Percentiles rank a stretch among this genome's conserved stretches.
Evolutionary conservation across 768 basidiomycete genomes (phyloP).

Genomic region (Kwoniella dendrophila): DNA sequence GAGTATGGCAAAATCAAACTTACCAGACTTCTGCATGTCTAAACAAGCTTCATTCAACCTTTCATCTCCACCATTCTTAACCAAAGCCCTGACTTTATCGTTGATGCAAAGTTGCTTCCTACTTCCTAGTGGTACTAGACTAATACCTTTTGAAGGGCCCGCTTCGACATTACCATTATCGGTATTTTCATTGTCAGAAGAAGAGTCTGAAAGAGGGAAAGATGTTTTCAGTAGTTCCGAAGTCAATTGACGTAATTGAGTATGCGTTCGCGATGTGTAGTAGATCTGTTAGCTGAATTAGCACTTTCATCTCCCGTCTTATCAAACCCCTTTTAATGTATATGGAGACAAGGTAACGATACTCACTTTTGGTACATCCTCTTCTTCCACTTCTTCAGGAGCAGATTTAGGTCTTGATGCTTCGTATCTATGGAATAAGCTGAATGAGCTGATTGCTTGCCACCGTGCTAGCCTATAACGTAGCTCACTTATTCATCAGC

Average conservation of each 20-base stretch:
- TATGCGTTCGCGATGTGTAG: slow-evolving; percentile 94
- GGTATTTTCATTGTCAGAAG: not conserved
- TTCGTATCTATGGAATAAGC: slow-evolving; percentile 28
- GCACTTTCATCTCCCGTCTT: no score
- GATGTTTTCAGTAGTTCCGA: slow-evolving; percentile 77
- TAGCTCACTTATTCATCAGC: slow-evolving; percentile 73
- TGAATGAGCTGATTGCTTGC: not conserved
- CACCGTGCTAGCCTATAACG: not conserved
- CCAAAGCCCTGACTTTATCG: slow-evolving; percentile 67
- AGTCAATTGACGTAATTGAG: slow-evolving; percentile 86
- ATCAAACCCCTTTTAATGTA: no score
- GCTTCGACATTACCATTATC: not conserved
- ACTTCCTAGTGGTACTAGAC: slow-evolving; percentile 83
- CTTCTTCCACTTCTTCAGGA: slow-evolving; percentile 41
- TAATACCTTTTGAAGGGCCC: slow-evolving; percentile 45
- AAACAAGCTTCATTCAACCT: slow-evolving; percentile 80
- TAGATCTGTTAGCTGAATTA: slow-evolving; percentile 62
- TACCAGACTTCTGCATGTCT: slow-evolving; percentile 70
- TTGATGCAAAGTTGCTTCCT: slow-evolving; percentile 93
- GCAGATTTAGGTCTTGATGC: slow-evolving; percentile 31
- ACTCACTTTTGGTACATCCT: slow-evolving; percentile 52
- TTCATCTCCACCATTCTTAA: slow-evolving; percentile 64
- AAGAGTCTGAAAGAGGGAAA: slow-evolving; percentile 54
- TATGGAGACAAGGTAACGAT: not conserved
- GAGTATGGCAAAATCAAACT: slow-evolving; percentile 24